Conservation (phyloP, 2,329 filamentous ascomycete species). For the Alternaria sp. region DNA sequence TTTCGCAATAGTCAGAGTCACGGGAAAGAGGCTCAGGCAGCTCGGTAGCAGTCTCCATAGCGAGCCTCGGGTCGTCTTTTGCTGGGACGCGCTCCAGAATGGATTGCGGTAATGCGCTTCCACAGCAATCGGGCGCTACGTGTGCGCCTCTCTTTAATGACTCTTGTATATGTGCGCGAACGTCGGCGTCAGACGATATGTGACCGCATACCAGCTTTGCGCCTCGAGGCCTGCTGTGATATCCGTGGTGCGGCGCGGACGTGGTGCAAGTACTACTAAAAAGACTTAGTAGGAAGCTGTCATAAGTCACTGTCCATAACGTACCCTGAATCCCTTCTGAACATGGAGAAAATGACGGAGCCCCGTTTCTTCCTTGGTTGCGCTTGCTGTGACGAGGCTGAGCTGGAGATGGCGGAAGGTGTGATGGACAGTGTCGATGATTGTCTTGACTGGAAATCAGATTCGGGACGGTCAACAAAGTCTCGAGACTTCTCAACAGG, state of each 20-base stretch:
- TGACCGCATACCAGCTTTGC: constrained; percentile 42
- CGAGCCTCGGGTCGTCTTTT: constrained; percentile 45
- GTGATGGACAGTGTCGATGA: constrained; percentile 32
- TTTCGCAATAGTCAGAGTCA: constrained; percentile 38
- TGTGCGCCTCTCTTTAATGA: constrained; percentile 39
- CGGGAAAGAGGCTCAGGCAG: constrained; percentile 13
- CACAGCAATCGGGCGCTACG: constrained; percentile 50
- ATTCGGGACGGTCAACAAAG: constrained; percentile 22
- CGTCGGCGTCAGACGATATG: constrained; percentile 33
- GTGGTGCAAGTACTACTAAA: constrained; percentile 31
- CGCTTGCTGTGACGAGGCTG: constrained; percentile 24
- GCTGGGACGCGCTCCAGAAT: constrained; percentile 49
- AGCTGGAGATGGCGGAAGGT: constrained; percentile 29
- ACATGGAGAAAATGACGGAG: constrained; percentile 41
- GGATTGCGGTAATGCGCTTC: constrained; percentile 47
- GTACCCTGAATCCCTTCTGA: constrained; percentile 40
- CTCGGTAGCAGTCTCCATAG: constrained; percentile 15
- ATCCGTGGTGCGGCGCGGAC: constrained; percentile 31
- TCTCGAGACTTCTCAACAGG: constrained; percentile 26
- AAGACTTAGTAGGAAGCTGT: constrained; percentile 19
- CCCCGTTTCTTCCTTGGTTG: constrained; percentile 35
- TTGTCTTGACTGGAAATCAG: constrained; percentile 24
- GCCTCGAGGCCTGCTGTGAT: constrained; percentile 31
- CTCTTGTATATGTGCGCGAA: constrained; percentile 44
- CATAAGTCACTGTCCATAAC: constrained; percentile 1